phyloP scores from a whole-genome alignment of 768 basidiomycete genomes.

The Tricholoma hemisulphureum region DNA sequence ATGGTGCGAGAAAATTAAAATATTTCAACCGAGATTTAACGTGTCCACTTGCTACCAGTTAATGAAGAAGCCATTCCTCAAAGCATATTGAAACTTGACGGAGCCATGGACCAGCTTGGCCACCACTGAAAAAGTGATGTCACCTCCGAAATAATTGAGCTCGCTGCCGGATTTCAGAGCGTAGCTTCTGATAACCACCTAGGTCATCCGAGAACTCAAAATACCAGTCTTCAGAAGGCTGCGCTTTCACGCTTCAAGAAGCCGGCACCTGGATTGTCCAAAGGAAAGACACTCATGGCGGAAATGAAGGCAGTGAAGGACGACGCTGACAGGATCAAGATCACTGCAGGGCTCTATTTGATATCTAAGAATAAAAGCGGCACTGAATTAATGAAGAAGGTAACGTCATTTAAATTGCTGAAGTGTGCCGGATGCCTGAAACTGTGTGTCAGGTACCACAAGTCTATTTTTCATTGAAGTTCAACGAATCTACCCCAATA shows the following conservation, averaged over 20 bases:
- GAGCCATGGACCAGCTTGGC: background rate
- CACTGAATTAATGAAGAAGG: background rate
- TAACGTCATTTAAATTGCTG: background rate
- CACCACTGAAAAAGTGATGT: conserved; percentile 2
- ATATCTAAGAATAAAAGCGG: background rate
- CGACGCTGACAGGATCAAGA: background rate
- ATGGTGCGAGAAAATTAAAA: background rate
- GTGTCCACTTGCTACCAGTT: background rate
- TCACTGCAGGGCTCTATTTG: background rate
- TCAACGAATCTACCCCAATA: background rate
- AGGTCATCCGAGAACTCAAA: conserved; percentile 1
- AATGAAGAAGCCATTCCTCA: background rate
- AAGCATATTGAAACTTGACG: conserved; percentile 1
- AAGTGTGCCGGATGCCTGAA: background rate
- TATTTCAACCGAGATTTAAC: background rate
- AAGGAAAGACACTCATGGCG: background rate
- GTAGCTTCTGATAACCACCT: background rate
- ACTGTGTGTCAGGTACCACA: background rate
- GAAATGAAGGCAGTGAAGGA: background rate
- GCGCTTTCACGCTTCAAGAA: conserved; percentile 21
- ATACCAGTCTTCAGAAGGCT: conserved; percentile 1
- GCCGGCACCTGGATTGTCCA: background rate
- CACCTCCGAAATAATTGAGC: background rate
- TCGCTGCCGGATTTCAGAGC: conserved; percentile 1
- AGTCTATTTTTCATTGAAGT: background rate